Conservation (phyloP, 208 protist species). For the Leishmania gerbilli region DNA sequence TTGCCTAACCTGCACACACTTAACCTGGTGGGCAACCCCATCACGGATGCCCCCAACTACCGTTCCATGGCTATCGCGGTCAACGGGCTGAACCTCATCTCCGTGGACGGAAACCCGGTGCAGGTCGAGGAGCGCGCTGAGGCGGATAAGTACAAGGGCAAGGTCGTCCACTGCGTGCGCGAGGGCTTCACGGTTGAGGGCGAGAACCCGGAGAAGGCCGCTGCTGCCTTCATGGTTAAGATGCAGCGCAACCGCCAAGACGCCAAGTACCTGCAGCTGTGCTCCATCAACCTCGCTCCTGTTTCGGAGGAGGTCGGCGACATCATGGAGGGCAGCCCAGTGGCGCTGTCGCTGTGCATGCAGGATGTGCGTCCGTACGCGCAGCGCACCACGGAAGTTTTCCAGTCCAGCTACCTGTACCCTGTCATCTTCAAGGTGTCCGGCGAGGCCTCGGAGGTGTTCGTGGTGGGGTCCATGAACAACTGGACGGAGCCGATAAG, state of each 20-base stretch:
- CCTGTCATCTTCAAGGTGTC: conserved; percentile 90
- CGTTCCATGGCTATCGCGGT: conserved; percentile 92
- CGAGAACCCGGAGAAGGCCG: conserved; percentile 79
- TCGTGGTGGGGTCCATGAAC: conserved; percentile 93
- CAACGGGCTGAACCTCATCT: conserved; percentile 75
- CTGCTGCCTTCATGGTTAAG: conserved; percentile 87
- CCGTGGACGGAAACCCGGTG: conserved; percentile 88
- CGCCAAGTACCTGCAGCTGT: conserved; percentile 78
- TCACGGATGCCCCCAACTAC: conserved; percentile 86
- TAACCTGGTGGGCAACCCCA: conserved; percentile 91
- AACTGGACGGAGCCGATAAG: conserved; percentile 92
- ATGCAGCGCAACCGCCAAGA: conserved; percentile 73
- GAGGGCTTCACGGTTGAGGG: conserved; percentile 91
- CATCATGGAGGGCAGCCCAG: conserved; percentile 82
- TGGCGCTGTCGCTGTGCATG: conserved; percentile 88
- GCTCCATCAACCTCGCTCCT: conserved; percentile 75
- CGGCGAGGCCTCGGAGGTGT: conserved; percentile 90
- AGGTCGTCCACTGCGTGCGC: conserved; percentile 89
- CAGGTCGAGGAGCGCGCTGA: conserved; percentile 85
- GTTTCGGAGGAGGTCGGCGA: conserved; percentile 45
- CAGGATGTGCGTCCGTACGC: conserved; percentile 86
- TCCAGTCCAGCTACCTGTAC: conserved; percentile 86
- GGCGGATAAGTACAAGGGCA: conserved; percentile 88
- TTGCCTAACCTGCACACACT: conserved; percentile 90
- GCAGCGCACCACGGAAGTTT: conserved; percentile 81